Percentiles rank a stretch among this genome's conserved stretches.
These are phyloP conservation scores for Dittrichia graveolens DNA, from an alignment of 129 eudicot species.

Conservation along the genomic window DNA sequence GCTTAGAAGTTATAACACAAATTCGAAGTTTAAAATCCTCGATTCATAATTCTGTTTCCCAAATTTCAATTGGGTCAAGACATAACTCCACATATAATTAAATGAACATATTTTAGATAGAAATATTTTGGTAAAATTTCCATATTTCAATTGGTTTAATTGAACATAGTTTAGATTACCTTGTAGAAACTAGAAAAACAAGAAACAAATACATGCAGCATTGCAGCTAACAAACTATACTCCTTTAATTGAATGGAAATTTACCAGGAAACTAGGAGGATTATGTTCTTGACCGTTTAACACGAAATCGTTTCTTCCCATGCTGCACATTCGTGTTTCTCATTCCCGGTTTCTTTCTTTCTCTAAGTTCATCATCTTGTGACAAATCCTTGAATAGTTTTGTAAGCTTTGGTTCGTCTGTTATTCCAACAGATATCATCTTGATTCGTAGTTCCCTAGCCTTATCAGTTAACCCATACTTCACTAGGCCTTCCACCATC, in stretches of 20 bases:
- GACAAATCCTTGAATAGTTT: conserved; percentile 53
- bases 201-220: not conserved
- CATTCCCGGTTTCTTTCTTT: conserved; percentile 32
- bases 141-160: too few species aligned
- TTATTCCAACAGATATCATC: conserved; percentile 57
- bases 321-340: conserved; percentile 22
- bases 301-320: conserved; percentile 36
- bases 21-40: too few species aligned
- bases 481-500: conserved; percentile 66
- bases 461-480: conserved; percentile 48
- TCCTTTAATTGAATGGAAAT: not conserved
- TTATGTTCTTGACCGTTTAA: conserved; percentile 33
- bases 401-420: conserved; percentile 66
- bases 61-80: too few species aligned
- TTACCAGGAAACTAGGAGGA: not conserved
- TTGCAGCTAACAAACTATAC: not conserved
- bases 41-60: too few species aligned
- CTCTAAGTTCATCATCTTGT: conserved; percentile 13
- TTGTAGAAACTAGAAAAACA: not conserved
- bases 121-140: too few species aligned
- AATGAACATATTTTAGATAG: too few species aligned
- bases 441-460: conserved; percentile 64
- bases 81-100: too few species aligned
- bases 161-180: too few species aligned
- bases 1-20: too few species aligned